A percentile compares a stretch with the other conserved stretches of the same genome.
Conservation (phyloP, 2,329 filamentous ascomycete genomes). For the Arthroderma sp. region DNA sequence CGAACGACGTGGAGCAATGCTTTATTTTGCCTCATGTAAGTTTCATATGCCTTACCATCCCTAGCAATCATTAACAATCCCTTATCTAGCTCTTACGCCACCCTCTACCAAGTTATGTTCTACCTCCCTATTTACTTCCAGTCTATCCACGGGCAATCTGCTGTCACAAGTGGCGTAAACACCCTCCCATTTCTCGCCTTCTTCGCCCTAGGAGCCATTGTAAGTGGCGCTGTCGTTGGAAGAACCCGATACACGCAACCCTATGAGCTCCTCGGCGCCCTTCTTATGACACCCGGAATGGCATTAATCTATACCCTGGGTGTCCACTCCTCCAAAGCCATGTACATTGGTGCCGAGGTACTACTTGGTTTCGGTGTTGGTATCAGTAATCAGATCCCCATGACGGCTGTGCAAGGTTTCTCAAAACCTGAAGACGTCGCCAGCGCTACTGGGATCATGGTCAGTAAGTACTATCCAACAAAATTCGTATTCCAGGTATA, state of each 20-base stretch:
- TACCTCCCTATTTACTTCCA: constrained; percentile 17
- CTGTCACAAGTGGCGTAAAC: constrained; percentile 12
- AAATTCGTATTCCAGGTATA: background rate
- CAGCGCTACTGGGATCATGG: constrained; percentile 13
- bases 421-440: constrained; percentile 14
- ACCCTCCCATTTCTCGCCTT: constrained; percentile 14
- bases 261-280: constrained; percentile 6
- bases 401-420: constrained; percentile 13
- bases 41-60: background rate
- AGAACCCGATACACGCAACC: constrained; percentile 10
- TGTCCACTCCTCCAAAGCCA: constrained; percentile 8
- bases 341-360: constrained; percentile 14
- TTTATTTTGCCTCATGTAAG: constrained; percentile 8
- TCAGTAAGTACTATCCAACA: constrained; percentile 11
- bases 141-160: constrained; percentile 10
- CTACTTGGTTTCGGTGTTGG: constrained; percentile 15
- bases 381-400: constrained; percentile 14
- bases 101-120: constrained; percentile 11
- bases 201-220: constrained; percentile 10
- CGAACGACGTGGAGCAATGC: constrained; percentile 6
- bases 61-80: background rate
- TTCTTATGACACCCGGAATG: constrained; percentile 6
- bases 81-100: constrained; percentile 7
- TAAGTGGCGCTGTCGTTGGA: constrained; percentile 9
- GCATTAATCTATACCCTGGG: constrained; percentile 9